Evolutionary conservation across 805 yeast species (phyloP).

Genomic region (Wickerhamiella sergipiensis): DNA sequence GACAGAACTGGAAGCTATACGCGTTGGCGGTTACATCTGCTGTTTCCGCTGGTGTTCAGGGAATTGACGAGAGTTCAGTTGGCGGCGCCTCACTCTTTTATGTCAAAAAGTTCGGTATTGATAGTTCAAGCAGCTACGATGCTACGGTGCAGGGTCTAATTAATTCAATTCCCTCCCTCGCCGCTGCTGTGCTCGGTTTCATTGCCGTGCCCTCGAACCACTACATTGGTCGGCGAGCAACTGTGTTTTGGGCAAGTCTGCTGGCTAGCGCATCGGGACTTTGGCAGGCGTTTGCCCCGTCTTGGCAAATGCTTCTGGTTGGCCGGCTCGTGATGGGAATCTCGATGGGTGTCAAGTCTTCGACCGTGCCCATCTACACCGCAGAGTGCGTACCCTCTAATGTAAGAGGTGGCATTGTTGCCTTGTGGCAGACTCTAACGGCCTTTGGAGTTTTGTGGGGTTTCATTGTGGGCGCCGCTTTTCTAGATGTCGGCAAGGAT

Average conservation of each 20-base stretch:
- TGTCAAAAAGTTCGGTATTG: constrained; percentile 42
- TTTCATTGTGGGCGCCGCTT: constrained; percentile 44
- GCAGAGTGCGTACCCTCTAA: constrained; percentile 49
- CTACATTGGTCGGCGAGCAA: constrained; percentile 42
- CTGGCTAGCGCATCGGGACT: constrained; percentile 45
- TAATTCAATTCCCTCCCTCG: constrained; percentile 58
- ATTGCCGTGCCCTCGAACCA: constrained; percentile 39
- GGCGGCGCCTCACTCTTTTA: constrained; percentile 59
- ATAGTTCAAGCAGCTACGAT: constrained; percentile 16
- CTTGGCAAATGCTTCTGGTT: constrained; percentile 46
- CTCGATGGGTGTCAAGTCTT: constrained; percentile 54
- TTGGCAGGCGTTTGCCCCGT: constrained; percentile 48
- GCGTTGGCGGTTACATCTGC: constrained; percentile 54
- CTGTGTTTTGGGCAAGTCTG: constrained; percentile 26
- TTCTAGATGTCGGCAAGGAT: constrained; percentile 34
- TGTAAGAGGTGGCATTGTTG: constrained; percentile 50
- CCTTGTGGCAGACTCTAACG: constrained; percentile 64
- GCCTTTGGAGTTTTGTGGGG: constrained; percentile 64
- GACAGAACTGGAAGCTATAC: constrained; percentile 22
- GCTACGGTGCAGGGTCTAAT: constrained; percentile 43
- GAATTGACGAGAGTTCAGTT: constrained; percentile 67
- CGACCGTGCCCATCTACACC: constrained; percentile 54
- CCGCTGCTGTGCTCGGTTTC: constrained; percentile 41
- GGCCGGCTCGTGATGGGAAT: constrained; percentile 48
- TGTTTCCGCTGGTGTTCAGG: constrained; percentile 67